Conservation (phyloP, 2,329 filamentous ascomycete species). For the Diplodia sapinea region DNA sequence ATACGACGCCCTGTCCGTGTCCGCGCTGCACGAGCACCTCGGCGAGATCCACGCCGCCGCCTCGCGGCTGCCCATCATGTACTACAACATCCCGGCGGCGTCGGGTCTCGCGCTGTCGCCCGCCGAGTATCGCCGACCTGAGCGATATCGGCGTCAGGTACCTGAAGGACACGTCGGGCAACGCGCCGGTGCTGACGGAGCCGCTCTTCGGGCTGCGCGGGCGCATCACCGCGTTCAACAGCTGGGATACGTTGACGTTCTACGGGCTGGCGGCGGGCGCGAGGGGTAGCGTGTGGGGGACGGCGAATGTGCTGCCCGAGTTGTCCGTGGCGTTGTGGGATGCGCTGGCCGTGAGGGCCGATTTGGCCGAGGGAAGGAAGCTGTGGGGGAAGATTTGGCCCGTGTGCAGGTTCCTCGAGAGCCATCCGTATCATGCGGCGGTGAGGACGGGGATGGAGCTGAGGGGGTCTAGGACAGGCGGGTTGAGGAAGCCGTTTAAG, state of each 20-base stretch:
- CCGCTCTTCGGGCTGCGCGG: conserved; percentile 53
- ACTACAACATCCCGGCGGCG: conserved; percentile 60
- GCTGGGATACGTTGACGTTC: conserved; percentile 61
- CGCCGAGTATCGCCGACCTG: conserved; percentile 51
- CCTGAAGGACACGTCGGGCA: conserved; percentile 60
- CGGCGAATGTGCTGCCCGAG: conserved; percentile 59
- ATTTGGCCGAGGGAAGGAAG: conserved; percentile 53
- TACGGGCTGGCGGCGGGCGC: conserved; percentile 59
- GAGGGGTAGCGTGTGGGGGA: conserved; percentile 59
- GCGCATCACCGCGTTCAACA: conserved; percentile 58
- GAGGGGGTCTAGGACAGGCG: conserved; percentile 54
- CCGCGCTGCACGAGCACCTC: conserved; percentile 50
- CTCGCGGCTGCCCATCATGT: conserved; percentile 54
- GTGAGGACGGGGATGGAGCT: conserved; percentile 60
- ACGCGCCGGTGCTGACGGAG: conserved; percentile 58
- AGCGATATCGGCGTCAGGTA: conserved; percentile 56
- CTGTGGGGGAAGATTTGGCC: conserved; percentile 59
- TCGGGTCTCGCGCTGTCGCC: conserved; percentile 53
- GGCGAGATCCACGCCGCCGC: conserved; percentile 47
- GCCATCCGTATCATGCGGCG: conserved; percentile 55
- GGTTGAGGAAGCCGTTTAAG: conserved; percentile 57
- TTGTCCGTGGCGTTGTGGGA: conserved; percentile 57
- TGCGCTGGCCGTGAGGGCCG: conserved; percentile 51
- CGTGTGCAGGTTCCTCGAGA: conserved; percentile 58
- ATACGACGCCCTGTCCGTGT: conserved; percentile 54